These are phyloP conservation scores for Arachnomyces sp. DNA, from an alignment of 2,329 filamentous ascomycete species.

Conservation along the genomic window DNA sequence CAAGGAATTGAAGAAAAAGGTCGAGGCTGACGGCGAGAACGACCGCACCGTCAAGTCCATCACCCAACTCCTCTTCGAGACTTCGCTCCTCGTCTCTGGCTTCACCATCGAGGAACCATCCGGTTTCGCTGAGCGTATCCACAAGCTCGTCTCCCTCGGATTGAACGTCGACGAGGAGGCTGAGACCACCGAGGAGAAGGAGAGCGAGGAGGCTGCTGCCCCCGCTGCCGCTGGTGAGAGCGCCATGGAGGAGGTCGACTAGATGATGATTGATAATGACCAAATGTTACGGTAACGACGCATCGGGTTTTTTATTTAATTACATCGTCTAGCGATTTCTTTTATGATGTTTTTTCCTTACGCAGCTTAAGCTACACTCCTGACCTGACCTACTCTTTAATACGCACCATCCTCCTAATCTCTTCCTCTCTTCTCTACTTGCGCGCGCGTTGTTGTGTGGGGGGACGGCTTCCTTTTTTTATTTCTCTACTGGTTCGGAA, in stretches of 20 bases:
- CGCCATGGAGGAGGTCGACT: conserved; percentile 99
- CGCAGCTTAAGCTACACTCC: no score
- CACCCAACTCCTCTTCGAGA: conserved; percentile 97
- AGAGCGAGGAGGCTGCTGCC: conserved; percentile 52
- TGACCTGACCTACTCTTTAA: no score
- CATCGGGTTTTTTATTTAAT: conserved; percentile 1
- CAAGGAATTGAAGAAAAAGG: conserved; percentile 99
- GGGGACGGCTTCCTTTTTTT: no score
- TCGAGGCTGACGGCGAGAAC: conserved; percentile 93
- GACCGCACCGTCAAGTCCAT: conserved; percentile 99
- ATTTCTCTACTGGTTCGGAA: no score
- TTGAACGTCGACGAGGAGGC: conserved; percentile 94
- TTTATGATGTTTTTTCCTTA: conserved; percentile 4
- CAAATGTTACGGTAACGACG: not conserved
- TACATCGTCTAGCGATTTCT: conserved; percentile 1
- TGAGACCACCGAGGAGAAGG: conserved; percentile 54
- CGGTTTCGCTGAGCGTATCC: conserved; percentile 95
- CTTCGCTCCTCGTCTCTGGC: conserved; percentile 92
- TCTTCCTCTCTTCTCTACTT: no score
- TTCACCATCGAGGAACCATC: conserved; percentile 99
- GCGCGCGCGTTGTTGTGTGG: no score
- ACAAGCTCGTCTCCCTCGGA: conserved; percentile 97
- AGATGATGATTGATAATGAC: conserved; percentile 31
- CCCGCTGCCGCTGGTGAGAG: conserved; percentile 68
- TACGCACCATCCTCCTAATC: no score